phyloP scores from a whole-genome alignment of 2,329 filamentous ascomycete species.

The Diplocarpon mali region DNA sequence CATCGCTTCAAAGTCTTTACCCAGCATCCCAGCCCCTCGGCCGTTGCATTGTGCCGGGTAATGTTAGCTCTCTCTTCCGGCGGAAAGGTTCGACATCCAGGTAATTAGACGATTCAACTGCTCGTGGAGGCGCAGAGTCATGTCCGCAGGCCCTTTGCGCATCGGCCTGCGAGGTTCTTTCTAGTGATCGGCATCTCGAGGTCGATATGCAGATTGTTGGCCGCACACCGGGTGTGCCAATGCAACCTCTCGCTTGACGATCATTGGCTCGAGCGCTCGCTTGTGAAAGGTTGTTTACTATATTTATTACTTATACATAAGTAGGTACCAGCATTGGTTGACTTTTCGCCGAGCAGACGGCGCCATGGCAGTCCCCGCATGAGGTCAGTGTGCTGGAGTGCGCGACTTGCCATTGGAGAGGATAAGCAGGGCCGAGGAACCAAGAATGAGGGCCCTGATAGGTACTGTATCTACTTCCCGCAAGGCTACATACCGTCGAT shows the following conservation, averaged over 20 bases:
- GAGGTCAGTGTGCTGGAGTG: slow-evolving; percentile 10
- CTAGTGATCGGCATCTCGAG: slow-evolving; percentile 10
- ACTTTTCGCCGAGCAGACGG: slow-evolving; percentile 9
- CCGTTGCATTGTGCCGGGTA: slow-evolving; percentile 4
- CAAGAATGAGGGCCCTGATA: too few species aligned
- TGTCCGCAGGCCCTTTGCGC: background rate
- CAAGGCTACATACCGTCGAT: too few species aligned
- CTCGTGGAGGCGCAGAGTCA: too few species aligned
- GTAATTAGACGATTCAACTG: too few species aligned
- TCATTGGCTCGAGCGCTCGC: slow-evolving; percentile 4
- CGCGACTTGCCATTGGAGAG: slow-evolving; percentile 16
- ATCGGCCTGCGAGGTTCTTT: background rate
- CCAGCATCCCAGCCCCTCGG: background rate
- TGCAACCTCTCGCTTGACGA: too few species aligned
- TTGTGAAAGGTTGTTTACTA: background rate
- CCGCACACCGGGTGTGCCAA: background rate
- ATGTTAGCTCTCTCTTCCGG: background rate
- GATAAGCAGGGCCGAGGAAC: slow-evolving; percentile 1
- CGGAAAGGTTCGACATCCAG: background rate
- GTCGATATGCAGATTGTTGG: background rate
- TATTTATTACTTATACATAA: slow-evolving; percentile 3
- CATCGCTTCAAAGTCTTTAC: background rate
- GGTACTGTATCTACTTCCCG: too few species aligned
- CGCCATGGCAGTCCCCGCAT: slow-evolving; percentile 6
- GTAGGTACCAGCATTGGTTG: too few species aligned